Evolutionary conservation across 139 green algal genomes (phyloP).

Genomic region (Ettlia oleoabundans): DNA sequence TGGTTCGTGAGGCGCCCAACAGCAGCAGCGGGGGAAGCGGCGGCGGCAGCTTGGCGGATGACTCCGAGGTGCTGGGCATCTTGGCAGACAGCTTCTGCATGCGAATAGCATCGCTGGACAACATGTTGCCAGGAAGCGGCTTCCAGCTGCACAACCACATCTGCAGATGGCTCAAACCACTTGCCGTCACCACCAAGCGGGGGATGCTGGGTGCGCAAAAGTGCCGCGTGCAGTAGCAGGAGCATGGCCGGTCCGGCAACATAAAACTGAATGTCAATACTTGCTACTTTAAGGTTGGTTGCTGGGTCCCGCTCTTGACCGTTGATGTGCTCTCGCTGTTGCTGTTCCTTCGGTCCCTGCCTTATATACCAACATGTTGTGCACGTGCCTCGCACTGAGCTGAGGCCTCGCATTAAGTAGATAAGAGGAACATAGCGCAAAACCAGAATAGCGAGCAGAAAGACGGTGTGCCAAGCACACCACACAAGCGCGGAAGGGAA

Average conservation of each 20-base stretch:
- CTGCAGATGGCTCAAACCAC: constrained; percentile 14
- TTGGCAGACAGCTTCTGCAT: constrained; percentile 26
- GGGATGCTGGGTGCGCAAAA: constrained; percentile 23
- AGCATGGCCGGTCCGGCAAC: not conserved
- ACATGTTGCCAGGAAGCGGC: constrained; percentile 32
- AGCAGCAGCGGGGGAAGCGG: not conserved
- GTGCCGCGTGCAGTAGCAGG: constrained; percentile 31
- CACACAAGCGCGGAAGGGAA: too few species aligned
- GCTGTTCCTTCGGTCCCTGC: too few species aligned
- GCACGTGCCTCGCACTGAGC: too few species aligned
- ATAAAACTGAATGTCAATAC: too few species aligned
- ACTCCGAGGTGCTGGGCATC: constrained; percentile 12
- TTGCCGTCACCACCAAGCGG: not conserved
- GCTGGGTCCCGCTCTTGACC: too few species aligned
- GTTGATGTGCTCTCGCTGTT: too few species aligned
- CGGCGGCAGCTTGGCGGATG: not conserved
- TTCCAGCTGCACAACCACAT: constrained; percentile 25
- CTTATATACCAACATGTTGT: too few species aligned
- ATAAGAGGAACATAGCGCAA: too few species aligned
- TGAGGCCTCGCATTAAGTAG: too few species aligned
- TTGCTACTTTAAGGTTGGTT: too few species aligned
- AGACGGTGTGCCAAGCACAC: too few species aligned
- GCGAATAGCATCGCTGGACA: constrained; percentile 7
- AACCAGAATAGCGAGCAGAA: too few species aligned
- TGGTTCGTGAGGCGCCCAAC: constrained; percentile 22